Conservation (phyloP, 2,329 filamentous ascomycete species). For the Penicillium digitatum region DNA sequence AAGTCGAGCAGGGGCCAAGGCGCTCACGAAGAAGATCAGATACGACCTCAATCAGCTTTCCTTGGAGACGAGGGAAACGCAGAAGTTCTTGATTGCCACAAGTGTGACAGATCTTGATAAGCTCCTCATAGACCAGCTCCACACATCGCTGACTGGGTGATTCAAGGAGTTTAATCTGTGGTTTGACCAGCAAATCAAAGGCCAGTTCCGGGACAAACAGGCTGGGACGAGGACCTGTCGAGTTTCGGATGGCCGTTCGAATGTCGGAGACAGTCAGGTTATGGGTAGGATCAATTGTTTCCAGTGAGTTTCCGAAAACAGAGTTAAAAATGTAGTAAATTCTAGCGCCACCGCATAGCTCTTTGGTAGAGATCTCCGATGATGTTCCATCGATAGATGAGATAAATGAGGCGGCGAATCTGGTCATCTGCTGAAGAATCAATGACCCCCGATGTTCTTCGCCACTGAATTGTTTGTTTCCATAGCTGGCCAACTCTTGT, state of each 20-base stretch:
- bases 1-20: constrained; percentile 79
- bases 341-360: constrained; percentile 86
- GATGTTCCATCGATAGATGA: constrained; percentile 98
- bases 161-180: constrained; percentile 95
- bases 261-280: constrained; percentile 95
- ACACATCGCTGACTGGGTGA: constrained; percentile 94
- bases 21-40: constrained; percentile 91
- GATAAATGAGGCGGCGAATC: constrained; percentile 96
- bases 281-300: constrained; percentile 91
- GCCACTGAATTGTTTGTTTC: constrained; percentile 94
- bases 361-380: constrained; percentile 97
- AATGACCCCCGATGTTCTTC: constrained; percentile 94
- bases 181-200: constrained; percentile 95
- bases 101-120: constrained; percentile 99
- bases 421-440: constrained; percentile 95
- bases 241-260: constrained; percentile 94
- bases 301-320: constrained; percentile 92
- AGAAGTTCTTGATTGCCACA: constrained; percentile 93
- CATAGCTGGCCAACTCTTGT: constrained; percentile 95
- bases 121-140: constrained; percentile 94
- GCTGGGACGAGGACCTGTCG: constrained; percentile 89
- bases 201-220: constrained; percentile 96
- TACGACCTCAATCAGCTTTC: constrained; percentile 95
- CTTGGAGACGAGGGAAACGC: constrained; percentile 86
- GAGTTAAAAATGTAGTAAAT: constrained; percentile 99